phyloP scores from a whole-genome alignment of 306 rosid species.

The Quercus alba region DNA sequence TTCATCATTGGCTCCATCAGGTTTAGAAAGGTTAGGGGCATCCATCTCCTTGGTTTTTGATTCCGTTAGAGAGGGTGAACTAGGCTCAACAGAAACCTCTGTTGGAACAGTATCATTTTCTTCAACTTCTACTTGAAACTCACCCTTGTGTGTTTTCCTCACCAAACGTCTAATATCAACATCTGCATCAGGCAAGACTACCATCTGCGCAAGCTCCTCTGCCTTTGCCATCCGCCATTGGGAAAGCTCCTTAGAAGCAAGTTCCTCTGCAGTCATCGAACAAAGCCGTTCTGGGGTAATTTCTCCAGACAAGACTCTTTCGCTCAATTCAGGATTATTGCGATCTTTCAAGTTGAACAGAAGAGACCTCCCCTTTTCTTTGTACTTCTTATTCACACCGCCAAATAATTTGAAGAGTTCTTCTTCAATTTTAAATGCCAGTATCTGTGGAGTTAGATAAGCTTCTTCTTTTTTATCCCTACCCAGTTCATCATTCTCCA shows the following conservation, averaged over 20 bases:
- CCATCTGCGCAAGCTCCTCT: conserved; percentile 97
- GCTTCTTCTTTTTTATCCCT: conserved; percentile 30
- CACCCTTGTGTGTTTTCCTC: conserved; percentile 95
- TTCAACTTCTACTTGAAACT: conserved; percentile 90
- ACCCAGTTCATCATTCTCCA: conserved; percentile 31
- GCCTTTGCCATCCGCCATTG: conserved; percentile 99
- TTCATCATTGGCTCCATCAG: conserved; percentile 30
- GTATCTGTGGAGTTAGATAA: conserved; percentile 43
- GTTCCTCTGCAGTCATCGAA: conserved; percentile 97
- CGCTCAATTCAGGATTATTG: conserved; percentile 88
- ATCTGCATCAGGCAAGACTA: conserved; percentile 83
- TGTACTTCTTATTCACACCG: conserved; percentile 98
- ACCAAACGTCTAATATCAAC: conserved; percentile 85
- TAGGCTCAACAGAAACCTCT: conserved; percentile 59
- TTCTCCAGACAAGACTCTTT: conserved; percentile 86
- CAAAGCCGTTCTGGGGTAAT: conserved; percentile 76
- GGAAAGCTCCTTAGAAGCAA: conserved; percentile 97
- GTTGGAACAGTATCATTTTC: conserved; percentile 51
- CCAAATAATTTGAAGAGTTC: conserved; percentile 90
- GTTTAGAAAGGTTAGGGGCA: conserved; percentile 26
- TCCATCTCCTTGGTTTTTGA: conserved; percentile 38
- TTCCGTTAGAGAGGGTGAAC: conserved; percentile 35
- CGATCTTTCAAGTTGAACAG: conserved; percentile 93
- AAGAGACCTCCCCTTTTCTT: conserved; percentile 98
- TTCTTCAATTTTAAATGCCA: conserved; percentile 72